Evolutionary conservation across 352 stramenopile species (phyloP).

Genomic region (Globisporangium paddicum): DNA sequence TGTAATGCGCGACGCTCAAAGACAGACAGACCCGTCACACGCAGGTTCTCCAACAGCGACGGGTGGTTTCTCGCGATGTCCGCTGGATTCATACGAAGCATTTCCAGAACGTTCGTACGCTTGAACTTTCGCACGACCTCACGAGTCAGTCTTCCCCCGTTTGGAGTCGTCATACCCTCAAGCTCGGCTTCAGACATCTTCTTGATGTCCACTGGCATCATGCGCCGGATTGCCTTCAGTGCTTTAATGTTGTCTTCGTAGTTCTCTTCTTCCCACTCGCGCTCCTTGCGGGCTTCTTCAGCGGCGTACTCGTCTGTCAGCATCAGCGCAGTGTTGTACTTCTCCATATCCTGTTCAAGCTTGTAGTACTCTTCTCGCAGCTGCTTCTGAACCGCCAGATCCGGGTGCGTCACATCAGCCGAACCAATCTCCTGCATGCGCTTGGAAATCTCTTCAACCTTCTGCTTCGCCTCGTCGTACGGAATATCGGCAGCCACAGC

Average conservation of each 20-base stretch:
- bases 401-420: slow-evolving; percentile 84
- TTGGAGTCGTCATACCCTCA: slow-evolving; percentile 56
- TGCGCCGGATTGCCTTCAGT: slow-evolving; percentile 84
- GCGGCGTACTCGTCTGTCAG: slow-evolving; percentile 91
- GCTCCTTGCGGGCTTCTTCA: slow-evolving; percentile 88
- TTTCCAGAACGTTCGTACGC: slow-evolving; percentile 89
- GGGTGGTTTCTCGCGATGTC: slow-evolving; percentile 89
- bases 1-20: slow-evolving; percentile 88
- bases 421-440: slow-evolving; percentile 92
- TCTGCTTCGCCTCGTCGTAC: slow-evolving; percentile 89
- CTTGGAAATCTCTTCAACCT: slow-evolving; percentile 88
- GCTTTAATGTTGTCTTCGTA: slow-evolving; percentile 82
- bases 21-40: slow-evolving; percentile 88
- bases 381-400: slow-evolving; percentile 72
- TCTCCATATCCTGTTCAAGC: slow-evolving; percentile 93
- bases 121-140: slow-evolving; percentile 90
- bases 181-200: slow-evolving; percentile 88
- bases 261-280: slow-evolving; percentile 91
- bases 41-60: slow-evolving; percentile 87
- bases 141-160: slow-evolving; percentile 69
- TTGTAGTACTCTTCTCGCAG: slow-evolving; percentile 92
- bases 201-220: slow-evolving; percentile 92
- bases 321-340: slow-evolving; percentile 91
- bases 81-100: slow-evolving; percentile 82
- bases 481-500: slow-evolving; percentile 90